phyloP scores from a whole-genome alignment of 116 monocot species.

The Posidonia oceanica region DNA sequence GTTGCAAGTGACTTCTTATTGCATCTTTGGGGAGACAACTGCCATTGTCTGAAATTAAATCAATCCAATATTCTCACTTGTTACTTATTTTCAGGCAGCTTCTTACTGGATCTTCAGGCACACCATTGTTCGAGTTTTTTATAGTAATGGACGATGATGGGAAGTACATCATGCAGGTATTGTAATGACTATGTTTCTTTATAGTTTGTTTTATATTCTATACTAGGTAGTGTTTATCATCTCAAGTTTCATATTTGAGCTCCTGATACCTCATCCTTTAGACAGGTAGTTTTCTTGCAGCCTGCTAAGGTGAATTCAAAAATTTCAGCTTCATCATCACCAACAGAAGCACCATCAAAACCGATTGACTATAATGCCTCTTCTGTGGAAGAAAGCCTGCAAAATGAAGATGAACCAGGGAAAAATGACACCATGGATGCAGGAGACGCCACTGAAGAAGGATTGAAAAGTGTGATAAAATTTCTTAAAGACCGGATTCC shows the following conservation, averaged over 20 bases:
- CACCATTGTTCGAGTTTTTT: conserved; percentile 87
- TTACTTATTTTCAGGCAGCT: conserved; percentile 51
- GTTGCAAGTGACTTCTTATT: neutral
- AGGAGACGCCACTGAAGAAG: conserved; percentile 59
- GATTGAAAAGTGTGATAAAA: conserved; percentile 54
- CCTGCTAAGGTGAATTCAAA: conserved; percentile 43
- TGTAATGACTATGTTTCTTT: conserved; percentile 5
- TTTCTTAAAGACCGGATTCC: conserved; percentile 78
- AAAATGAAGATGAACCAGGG: conserved; percentile 10
- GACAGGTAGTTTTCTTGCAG: conserved; percentile 71
- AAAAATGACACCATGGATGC: conserved; percentile 10
- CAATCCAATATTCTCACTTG: neutral
- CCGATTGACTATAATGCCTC: conserved; percentile 7
- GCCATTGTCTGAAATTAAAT: neutral
- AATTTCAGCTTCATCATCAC: conserved; percentile 12
- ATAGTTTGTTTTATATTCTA: neutral
- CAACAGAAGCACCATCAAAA: conserved; percentile 5
- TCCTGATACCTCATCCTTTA: conserved; percentile 15
- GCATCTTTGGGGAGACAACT: neutral
- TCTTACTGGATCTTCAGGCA: conserved; percentile 61
- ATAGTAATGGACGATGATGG: conserved; percentile 65
- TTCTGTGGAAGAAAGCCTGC: conserved; percentile 6
- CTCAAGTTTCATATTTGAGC: neutral
- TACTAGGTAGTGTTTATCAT: conserved; percentile 1
- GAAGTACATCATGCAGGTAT: conserved; percentile 60